A percentile compares a stretch with the other conserved stretches of the same genome.
Evolutionary conservation across 2,329 filamentous ascomycete genomes (phyloP).

Genomic region (Fusarium continuum): DNA sequence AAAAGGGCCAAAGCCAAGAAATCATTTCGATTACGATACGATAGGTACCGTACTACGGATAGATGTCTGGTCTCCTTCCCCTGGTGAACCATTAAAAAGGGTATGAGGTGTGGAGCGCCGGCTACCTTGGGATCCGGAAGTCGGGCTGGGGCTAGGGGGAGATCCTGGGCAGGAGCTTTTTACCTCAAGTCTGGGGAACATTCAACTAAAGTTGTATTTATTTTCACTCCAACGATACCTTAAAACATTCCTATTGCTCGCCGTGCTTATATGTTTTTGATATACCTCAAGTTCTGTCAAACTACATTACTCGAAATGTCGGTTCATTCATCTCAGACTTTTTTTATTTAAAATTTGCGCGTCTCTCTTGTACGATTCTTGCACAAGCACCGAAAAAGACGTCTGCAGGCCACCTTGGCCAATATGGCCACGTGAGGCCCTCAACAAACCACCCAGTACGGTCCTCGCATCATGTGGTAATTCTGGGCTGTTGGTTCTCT

Average conservation of each 20-base stretch:
- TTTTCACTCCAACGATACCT: not conserved
- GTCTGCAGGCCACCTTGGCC: slow-evolving; percentile 22
- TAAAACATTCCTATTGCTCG: too few species aligned
- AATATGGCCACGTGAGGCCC: slow-evolving; percentile 31
- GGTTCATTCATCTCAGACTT: not conserved
- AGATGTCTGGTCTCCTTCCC: slow-evolving; percentile 13
- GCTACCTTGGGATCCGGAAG: slow-evolving; percentile 17
- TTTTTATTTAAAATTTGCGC: too few species aligned
- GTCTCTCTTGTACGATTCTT: not conserved
- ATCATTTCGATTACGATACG: slow-evolving; percentile 32
- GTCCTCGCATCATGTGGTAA: slow-evolving; percentile 20
- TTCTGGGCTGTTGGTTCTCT: not conserved
- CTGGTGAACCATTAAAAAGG: slow-evolving; percentile 9
- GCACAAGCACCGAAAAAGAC: not conserved
- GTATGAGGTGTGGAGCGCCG: slow-evolving; percentile 22
- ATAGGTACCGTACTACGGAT: too few species aligned
- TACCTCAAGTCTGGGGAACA: not conserved
- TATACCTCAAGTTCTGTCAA: too few species aligned
- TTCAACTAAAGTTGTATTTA: not conserved
- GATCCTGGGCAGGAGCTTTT: not conserved
- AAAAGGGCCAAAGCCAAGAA: slow-evolving; percentile 27
- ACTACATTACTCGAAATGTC: too few species aligned
- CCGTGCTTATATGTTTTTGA: too few species aligned
- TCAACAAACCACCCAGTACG: slow-evolving; percentile 12
- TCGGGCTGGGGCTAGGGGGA: slow-evolving; percentile 6